These are phyloP conservation scores for Botrytis elliptica DNA, from an alignment of 2,329 filamentous ascomycete genomes.

Conservation along the genomic window DNA sequence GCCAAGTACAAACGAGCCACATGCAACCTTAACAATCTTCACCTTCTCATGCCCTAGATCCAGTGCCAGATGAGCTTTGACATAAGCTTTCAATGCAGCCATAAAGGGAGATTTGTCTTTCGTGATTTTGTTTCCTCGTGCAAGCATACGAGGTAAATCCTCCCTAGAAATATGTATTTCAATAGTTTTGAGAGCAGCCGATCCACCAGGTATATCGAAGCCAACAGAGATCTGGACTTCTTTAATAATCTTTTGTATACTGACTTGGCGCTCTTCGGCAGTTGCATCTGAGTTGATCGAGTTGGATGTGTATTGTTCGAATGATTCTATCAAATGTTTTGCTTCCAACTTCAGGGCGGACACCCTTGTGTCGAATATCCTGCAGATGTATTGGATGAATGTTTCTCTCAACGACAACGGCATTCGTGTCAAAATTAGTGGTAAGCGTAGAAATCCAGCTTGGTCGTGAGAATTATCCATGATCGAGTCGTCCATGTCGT, in stretches of 20 bases:
- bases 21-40: constrained; percentile 44
- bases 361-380: constrained; percentile 45
- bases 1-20: constrained; percentile 44
- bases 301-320: constrained; percentile 37
- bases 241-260: constrained; percentile 30
- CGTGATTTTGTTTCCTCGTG: constrained; percentile 29
- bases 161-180: constrained; percentile 44
- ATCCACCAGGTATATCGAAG: constrained; percentile 34
- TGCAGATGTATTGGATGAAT: constrained; percentile 45
- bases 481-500: constrained; percentile 24
- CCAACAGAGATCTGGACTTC: constrained; percentile 34
- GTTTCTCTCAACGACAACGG: constrained; percentile 44
- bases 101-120: constrained; percentile 41
- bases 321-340: constrained; percentile 39
- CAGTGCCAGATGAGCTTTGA: constrained; percentile 44
- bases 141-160: constrained; percentile 41
- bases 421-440: constrained; percentile 48
- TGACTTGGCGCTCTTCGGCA: constrained; percentile 28
- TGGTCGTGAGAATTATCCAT: constrained; percentile 21
- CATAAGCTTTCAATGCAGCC: constrained; percentile 42
- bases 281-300: constrained; percentile 25
- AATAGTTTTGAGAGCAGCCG: constrained; percentile 41
- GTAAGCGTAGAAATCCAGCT: constrained; percentile 44
- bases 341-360: constrained; percentile 42
- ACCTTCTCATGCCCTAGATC: constrained; percentile 42